Evolutionary conservation across 2,329 filamentous ascomycete genomes (phyloP).

Genomic region (Aspergillus uvarum): DNA sequence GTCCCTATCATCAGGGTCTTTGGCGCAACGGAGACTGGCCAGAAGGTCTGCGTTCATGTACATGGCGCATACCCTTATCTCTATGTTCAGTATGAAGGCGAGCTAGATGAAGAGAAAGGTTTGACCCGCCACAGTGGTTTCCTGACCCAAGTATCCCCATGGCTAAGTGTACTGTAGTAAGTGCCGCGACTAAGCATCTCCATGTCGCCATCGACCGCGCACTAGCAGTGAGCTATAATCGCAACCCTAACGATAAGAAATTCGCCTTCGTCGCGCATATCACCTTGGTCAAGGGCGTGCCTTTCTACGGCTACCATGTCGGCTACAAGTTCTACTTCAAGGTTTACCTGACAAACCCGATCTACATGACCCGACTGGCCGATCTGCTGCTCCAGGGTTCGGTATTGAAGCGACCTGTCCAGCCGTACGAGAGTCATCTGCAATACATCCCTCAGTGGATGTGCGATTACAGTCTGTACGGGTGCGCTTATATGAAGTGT

Average conservation of each 20-base stretch:
- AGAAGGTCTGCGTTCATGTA: conserved; percentile 93
- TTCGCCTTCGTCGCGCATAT: conserved; percentile 82
- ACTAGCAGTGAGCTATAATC: conserved; percentile 78
- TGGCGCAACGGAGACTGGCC: conserved; percentile 87
- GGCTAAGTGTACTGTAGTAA: conserved; percentile 53
- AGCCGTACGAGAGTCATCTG: conserved; percentile 91
- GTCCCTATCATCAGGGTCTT: conserved; percentile 89
- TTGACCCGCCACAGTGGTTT: conserved; percentile 29
- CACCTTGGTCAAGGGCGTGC: conserved; percentile 85
- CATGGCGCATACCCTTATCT: conserved; percentile 95
- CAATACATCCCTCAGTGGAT: conserved; percentile 96
- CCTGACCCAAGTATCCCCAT: background rate
- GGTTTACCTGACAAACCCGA: conserved; percentile 87
- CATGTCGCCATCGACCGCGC: conserved; percentile 90
- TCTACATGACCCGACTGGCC: conserved; percentile 80
- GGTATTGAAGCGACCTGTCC: conserved; percentile 78
- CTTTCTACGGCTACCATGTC: conserved; percentile 94
- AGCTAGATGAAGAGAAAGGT: conserved; percentile 67
- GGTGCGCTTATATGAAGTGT: conserved; percentile 81
- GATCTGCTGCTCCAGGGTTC: conserved; percentile 86
- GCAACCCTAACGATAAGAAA: conserved; percentile 68
- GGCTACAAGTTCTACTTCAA: conserved; percentile 91
- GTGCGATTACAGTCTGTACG: conserved; percentile 96
- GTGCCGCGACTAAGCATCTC: conserved; percentile 71
- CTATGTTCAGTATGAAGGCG: conserved; percentile 81